A percentile compares a stretch with the other conserved stretches of the same genome.
Conservation (phyloP, 306 rosid species). For the Dicorynia guianensis region DNA sequence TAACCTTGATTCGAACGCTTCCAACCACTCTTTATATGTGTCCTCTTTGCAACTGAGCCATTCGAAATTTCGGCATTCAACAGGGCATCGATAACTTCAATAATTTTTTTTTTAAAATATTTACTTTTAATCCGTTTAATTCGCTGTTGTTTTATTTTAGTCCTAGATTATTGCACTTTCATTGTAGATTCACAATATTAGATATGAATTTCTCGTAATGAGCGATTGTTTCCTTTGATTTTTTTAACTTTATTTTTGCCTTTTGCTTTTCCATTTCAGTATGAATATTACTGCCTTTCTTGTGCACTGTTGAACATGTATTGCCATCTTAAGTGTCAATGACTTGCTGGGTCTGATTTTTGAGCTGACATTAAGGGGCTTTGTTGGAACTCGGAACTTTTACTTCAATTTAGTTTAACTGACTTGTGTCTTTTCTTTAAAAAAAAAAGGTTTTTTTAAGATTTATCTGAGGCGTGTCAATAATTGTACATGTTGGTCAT, state of each 20-base stretch:
- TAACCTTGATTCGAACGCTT: not conserved
- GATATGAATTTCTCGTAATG: not conserved
- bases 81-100: not conserved
- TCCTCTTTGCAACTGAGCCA: not conserved
- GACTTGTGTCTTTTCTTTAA: not conserved
- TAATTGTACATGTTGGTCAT: constrained; percentile 3
- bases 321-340: not conserved
- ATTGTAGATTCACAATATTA: not conserved
- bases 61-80: not conserved
- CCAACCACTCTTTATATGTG: not conserved
- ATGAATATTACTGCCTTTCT: not conserved
- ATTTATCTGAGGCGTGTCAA: not conserved
- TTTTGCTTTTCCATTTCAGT: not conserved
- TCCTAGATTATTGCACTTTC: not conserved
- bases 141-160: not conserved
- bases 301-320: not conserved
- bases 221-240: not conserved
- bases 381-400: not conserved
- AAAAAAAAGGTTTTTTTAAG: not conserved
- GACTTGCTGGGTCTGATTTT: not conserved
- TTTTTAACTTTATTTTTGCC: not conserved
- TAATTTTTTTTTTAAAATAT: too few relatives aligned
- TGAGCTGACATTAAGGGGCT: not conserved
- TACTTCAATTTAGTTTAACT: not conserved
- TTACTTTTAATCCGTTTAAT: not conserved